Evolutionary conservation across 805 yeast species (phyloP).

Genomic region (Metschnikowia lochheadii): DNA sequence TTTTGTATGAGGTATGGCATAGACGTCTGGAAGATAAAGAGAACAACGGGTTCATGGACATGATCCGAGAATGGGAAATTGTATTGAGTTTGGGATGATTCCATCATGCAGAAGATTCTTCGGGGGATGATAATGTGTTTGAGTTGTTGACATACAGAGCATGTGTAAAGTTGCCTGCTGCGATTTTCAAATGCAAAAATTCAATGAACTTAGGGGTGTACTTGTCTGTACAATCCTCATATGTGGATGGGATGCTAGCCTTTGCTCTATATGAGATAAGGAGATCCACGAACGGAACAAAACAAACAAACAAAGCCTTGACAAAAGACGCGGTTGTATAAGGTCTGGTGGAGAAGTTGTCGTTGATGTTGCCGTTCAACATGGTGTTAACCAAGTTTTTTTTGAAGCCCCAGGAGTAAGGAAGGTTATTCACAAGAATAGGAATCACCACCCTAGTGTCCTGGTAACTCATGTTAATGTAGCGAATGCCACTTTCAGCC

Average conservation of each 20-base stretch:
- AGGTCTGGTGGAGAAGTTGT: neutral
- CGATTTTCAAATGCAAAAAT: conserved; percentile 3
- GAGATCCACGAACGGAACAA: conserved; percentile 13
- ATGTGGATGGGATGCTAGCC: neutral
- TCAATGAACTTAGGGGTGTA: conserved; percentile 12
- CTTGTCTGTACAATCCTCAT: conserved; percentile 9
- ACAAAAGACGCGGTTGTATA: neutral
- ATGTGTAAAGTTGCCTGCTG: conserved; percentile 5
- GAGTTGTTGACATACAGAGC: conserved; percentile 7
- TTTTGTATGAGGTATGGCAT: conserved; percentile 49
- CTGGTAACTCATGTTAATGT: conserved; percentile 37
- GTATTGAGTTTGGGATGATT: conserved; percentile 33
- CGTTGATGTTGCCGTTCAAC: conserved; percentile 10
- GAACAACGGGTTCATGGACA: conserved; percentile 47
- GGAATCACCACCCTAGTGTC: conserved; percentile 36
- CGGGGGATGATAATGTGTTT: neutral
- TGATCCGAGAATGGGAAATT: conserved; percentile 52
- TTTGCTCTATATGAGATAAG: neutral
- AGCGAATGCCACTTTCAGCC: conserved; percentile 35
- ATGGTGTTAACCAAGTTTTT: conserved; percentile 35
- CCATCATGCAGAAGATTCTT: neutral
- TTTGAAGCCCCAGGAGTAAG: conserved; percentile 36
- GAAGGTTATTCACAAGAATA: conserved; percentile 26
- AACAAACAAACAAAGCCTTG: conserved; percentile 3
- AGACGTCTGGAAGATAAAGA: conserved; percentile 33